Conservation (phyloP, 2,329 filamentous ascomycete species). For the Parastagonospora avenae region DNA sequence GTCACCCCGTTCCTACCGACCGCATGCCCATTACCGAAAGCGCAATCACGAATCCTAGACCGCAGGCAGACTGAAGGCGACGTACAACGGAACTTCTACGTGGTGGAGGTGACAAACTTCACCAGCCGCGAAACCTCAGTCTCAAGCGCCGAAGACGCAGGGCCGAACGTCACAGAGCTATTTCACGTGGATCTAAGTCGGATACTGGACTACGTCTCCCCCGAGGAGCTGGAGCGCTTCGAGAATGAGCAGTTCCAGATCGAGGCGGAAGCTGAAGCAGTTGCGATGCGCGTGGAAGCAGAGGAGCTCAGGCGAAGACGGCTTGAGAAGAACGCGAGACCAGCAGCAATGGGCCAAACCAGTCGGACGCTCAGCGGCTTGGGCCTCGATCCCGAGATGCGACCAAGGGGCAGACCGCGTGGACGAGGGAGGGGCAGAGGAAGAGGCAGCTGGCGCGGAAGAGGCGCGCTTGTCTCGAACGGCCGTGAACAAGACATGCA, state of each 20-base stretch:
- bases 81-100: conserved; percentile 30
- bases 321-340: conserved; percentile 33
- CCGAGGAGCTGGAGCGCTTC: conserved; percentile 37
- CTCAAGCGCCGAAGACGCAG: conserved; percentile 1
- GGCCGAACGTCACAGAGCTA: conserved; percentile 11
- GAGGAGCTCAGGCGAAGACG: conserved; percentile 23
- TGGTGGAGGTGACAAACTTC: conserved; percentile 23
- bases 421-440: conserved; percentile 21
- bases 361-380: conserved; percentile 14
- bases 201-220: conserved; percentile 38
- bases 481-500: conserved; percentile 2
- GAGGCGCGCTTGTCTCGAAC: not conserved
- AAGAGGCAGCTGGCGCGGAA: conserved; percentile 17
- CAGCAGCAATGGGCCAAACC: conserved; percentile 10
- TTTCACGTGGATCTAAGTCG: conserved; percentile 33
- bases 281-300: conserved; percentile 22
- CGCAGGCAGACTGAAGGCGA: conserved; percentile 34
- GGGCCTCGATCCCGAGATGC: conserved; percentile 9
- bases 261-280: conserved; percentile 33
- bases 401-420: conserved; percentile 10
- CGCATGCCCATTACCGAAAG: conserved; percentile 34
- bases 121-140: not conserved
- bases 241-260: conserved; percentile 39
- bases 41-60: conserved; percentile 34
- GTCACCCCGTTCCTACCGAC: conserved; percentile 30